Evolutionary conservation across 2,329 filamentous ascomycete species (phyloP), one percentile per base, ranked within the genome.

Genomic region (Epichloe brachyelytri): DNA sequence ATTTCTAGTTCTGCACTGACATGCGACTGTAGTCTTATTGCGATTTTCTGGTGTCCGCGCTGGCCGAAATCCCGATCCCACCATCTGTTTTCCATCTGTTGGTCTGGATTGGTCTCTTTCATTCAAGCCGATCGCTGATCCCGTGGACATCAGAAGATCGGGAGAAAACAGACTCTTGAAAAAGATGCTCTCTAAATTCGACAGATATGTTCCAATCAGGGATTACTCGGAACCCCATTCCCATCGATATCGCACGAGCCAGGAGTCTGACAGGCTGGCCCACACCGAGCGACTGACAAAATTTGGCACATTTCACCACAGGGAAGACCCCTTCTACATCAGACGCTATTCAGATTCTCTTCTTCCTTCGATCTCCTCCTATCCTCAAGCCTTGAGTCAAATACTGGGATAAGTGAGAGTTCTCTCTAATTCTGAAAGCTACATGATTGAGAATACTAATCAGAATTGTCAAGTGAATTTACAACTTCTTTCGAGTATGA

Each of bases 121-220:
- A 15, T 34, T 34, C 4, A n/a, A 36, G 10, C 47, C 19, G 10
- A 10, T 43, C 33, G 19, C 22, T 22, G 14, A 33, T 4, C 2
- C 4, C 14, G 37, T 20, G 33, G 10, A 17, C 8, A 14, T 43
- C 10, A 43, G 20, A 17, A 22, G 33, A 26, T 11, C 47, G 14
- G 19, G 6, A 14, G 20, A 12, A 3, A n/a, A 26, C 5, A 36
- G 20, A 43, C 19, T 17, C 33, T 36, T 49, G 5, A 43, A 40
- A 15, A 33, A 41, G 20, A 30, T 19, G n/a, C 43, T 49, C 15
- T 30, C 49, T 26, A 43, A 19, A 39, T 37, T 69, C 3, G 76
- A 80, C 56, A 72, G 77, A 45, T 80, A 78, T 55, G 66, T 80
- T 4, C 73, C 77, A 12, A 61, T 62, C 8, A 66, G 74, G 53